Percentiles rank a stretch among this genome's conserved stretches.
Evolutionary conservation across 352 stramenopile genomes (phyloP).

Genomic region (Phytophthora meadii): DNA sequence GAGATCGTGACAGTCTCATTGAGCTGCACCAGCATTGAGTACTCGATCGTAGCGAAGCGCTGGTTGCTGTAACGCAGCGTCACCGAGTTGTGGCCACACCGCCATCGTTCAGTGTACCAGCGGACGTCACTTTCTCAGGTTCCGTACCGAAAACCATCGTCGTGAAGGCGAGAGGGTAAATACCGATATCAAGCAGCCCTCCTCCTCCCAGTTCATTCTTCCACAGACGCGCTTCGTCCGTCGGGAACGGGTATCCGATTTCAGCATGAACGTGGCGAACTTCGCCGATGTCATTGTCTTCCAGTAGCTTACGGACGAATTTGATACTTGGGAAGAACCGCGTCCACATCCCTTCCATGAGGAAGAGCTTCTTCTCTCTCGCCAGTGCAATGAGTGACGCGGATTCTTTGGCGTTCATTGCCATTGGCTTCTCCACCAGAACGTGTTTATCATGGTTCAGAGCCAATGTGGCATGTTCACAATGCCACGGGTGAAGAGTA

Average conservation of each 20-base stretch:
- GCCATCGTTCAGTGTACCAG: slow-evolving; percentile 29
- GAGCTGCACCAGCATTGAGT: slow-evolving; percentile 74
- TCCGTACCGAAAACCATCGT: slow-evolving; percentile 65
- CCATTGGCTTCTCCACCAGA: slow-evolving; percentile 94
- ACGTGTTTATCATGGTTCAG: slow-evolving; percentile 91
- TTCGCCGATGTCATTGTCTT: slow-evolving; percentile 62
- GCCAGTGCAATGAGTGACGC: slow-evolving; percentile 68
- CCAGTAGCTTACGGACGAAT: slow-evolving; percentile 67
- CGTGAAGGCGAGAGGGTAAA: slow-evolving; percentile 79
- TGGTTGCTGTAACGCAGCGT: slow-evolving; percentile 65
- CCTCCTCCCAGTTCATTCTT: slow-evolving; percentile 76
- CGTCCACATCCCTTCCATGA: slow-evolving; percentile 90
- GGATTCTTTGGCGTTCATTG: slow-evolving; percentile 85
- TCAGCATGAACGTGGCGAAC: slow-evolving; percentile 75
- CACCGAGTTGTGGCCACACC: slow-evolving; percentile 68
- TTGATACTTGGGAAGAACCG: slow-evolving; percentile 83
- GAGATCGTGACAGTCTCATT: slow-evolving; percentile 75
- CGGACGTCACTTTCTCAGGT: slow-evolving; percentile 49
- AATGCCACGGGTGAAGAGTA: slow-evolving; percentile 90
- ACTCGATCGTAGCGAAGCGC: slow-evolving; percentile 69
- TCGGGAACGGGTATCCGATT: slow-evolving; percentile 67
- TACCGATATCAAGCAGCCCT: slow-evolving; percentile 75
- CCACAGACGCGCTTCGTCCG: slow-evolving; percentile 66
- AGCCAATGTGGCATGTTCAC: slow-evolving; percentile 74
- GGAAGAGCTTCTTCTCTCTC: slow-evolving; percentile 73